Conservation (phyloP, 2,329 filamentous ascomycete genomes). For the Colletotrichum graminicola region DNA sequence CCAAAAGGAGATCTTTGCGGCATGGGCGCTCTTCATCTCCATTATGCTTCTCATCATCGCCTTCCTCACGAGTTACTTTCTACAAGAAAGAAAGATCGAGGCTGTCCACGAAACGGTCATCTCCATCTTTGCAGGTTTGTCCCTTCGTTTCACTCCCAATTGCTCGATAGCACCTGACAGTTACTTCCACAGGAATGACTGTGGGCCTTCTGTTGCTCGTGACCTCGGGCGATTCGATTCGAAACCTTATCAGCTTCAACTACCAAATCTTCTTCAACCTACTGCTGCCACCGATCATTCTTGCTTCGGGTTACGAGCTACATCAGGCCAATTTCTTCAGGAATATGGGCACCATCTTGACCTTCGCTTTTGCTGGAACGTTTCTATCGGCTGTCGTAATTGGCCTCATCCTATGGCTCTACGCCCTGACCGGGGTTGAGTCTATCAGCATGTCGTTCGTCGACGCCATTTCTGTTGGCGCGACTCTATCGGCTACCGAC, state of each 20-base stretch:
- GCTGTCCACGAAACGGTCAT: conserved; percentile 98
- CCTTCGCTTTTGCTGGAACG: conserved; percentile 96
- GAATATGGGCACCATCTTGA: conserved; percentile 96
- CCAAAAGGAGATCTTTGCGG: conserved; percentile 92
- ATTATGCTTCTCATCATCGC: conserved; percentile 94
- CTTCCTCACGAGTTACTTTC: conserved; percentile 95
- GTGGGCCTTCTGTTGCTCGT: conserved; percentile 90
- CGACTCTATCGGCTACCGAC: conserved; percentile 95
- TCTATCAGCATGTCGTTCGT: conserved; percentile 90
- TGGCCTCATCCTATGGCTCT: conserved; percentile 87
- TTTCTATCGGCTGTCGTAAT: conserved; percentile 98
- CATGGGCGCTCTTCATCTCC: conserved; percentile 97
- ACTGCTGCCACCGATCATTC: conserved; percentile 96
- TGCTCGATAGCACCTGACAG: conserved; percentile 8
- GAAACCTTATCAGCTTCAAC: conserved; percentile 94
- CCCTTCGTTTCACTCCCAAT: neutral
- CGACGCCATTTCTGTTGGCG: conserved; percentile 95
- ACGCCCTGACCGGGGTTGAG: conserved; percentile 88
- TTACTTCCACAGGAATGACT: conserved; percentile 79
- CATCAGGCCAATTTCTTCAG: conserved; percentile 99
- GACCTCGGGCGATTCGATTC: conserved; percentile 84
- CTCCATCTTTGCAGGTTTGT: conserved; percentile 92
- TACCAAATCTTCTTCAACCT: conserved; percentile 99
- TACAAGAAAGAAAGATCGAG: conserved; percentile 97
- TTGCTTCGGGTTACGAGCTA: conserved; percentile 95